Conservation (phyloP, 2,329 filamentous ascomycete species). For the Verticillium alfalfae region DNA sequence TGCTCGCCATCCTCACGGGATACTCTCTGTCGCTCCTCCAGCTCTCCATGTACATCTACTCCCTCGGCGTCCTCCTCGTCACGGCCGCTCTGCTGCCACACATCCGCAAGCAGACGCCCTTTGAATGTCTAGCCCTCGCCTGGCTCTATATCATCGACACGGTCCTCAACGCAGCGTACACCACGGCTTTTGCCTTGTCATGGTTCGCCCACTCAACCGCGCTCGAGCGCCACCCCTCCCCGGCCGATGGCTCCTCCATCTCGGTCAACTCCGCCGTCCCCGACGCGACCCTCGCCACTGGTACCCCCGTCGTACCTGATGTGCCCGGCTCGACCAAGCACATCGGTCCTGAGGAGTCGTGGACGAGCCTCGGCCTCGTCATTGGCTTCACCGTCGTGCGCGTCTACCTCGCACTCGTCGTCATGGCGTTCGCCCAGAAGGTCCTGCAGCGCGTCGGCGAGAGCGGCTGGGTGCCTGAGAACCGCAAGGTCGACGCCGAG, state of each 20-base stretch:
- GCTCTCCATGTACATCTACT: slow-evolving; percentile 89
- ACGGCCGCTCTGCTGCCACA: slow-evolving; percentile 70
- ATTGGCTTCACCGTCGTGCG: slow-evolving; percentile 67
- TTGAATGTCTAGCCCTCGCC: slow-evolving; percentile 75
- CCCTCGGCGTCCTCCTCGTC: slow-evolving; percentile 62
- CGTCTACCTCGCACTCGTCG: slow-evolving; percentile 77
- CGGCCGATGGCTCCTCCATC: slow-evolving; percentile 10
- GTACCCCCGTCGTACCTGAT: slow-evolving; percentile 10
- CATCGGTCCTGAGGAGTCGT: slow-evolving; percentile 49
- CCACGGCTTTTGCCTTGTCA: slow-evolving; percentile 70
- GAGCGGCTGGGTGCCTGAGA: slow-evolving; percentile 7
- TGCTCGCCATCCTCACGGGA: slow-evolving; percentile 84
- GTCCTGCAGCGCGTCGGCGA: slow-evolving; percentile 54
- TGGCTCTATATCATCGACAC: slow-evolving; percentile 85
- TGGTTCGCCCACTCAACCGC: slow-evolving; percentile 72
- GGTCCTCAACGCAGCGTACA: slow-evolving; percentile 75
- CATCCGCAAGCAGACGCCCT: slow-evolving; percentile 70
- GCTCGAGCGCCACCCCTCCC: slow-evolving; percentile 12
- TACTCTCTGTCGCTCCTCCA: slow-evolving; percentile 78
- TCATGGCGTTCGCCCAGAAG: slow-evolving; percentile 76
- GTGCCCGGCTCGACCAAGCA: slow-evolving; percentile 11
- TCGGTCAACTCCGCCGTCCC: slow-evolving; percentile 8
- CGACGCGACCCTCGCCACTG: slow-evolving; percentile 7
- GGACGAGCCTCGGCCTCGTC: slow-evolving; percentile 73
- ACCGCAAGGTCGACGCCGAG: background rate